These are phyloP conservation scores for Eutypella sp. DNA, from an alignment of 2,329 filamentous ascomycete species.

Conservation along the genomic window DNA sequence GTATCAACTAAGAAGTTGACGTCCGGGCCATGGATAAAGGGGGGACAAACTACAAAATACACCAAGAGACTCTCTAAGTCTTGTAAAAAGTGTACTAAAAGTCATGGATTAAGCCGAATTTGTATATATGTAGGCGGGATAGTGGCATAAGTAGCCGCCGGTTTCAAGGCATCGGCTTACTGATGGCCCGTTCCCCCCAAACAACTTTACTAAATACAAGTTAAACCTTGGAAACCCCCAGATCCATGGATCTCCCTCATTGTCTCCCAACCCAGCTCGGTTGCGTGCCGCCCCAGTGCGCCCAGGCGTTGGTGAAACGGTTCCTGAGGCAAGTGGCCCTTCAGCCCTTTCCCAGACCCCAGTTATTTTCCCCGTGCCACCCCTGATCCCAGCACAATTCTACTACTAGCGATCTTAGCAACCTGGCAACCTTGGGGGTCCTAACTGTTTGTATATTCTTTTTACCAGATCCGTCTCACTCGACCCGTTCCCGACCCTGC, in stretches of 20 bases:
- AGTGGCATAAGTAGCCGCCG: conserved; percentile 13
- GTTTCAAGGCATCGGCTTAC: conserved; percentile 27
- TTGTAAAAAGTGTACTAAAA: too few species aligned
- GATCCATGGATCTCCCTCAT: not conserved
- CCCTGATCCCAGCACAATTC: not conserved
- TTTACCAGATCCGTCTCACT: not conserved
- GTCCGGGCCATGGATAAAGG: too few species aligned
- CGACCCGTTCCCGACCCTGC: too few species aligned
- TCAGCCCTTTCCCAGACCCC: conserved; percentile 7
- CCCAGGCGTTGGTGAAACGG: conserved; percentile 19
- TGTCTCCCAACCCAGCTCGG: not conserved
- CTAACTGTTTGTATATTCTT: not conserved
- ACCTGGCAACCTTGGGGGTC: not conserved
- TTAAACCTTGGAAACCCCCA: too few species aligned
- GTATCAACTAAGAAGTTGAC: too few species aligned
- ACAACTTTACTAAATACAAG: too few species aligned
- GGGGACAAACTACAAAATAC: too few species aligned
- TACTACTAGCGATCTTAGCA: too few species aligned
- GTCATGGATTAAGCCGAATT: too few species aligned
- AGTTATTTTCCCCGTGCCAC: conserved; percentile 7
- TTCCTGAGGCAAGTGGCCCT: conserved; percentile 24
- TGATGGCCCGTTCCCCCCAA: conserved; percentile 19
- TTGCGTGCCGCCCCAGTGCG: conserved; percentile 1
- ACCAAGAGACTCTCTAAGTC: too few species aligned
- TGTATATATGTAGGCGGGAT: too few species aligned